Evolutionary conservation across 2,329 filamentous ascomycete genomes (phyloP), one percentile per base, ranked within the genome.

Genomic region (Colletotrichum musae): DNA sequence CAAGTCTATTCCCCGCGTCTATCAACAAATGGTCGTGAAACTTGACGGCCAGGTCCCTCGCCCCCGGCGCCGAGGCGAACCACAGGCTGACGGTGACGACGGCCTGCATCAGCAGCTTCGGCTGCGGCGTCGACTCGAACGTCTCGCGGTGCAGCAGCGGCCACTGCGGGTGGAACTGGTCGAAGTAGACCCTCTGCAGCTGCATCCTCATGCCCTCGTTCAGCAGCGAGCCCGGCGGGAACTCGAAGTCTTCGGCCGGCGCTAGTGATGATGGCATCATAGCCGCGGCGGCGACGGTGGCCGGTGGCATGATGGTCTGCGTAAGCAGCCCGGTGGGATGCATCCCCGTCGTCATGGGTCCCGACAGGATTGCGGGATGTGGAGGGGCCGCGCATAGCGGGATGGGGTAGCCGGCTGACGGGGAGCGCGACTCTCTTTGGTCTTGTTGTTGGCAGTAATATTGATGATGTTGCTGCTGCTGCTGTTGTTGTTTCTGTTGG

Each of bases 161-260:
- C 65, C 65, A 68, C 28, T 58, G 60, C 3, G 60, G 65, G 9
- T 68, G 65, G n/a, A 64, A 64, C 2, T 50, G 53, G n/a, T 52
- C 32, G 21, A 68, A 68, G 47, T 68, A 68, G n/a, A 54, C 28
- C 1, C 48, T 64, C 21, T 64, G 53, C 41, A 58, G 16, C 28
- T 68, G 60, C 39, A 58, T 15, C 41, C 18, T 64, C 53, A 59
- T 50, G 3, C 16, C 21, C 26, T 68, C 60, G 16, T 54, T 43
- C 10, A 68, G 36, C 24, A 41, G 26, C 24, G 18, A 24, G 3
- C 36, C 36, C 13, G 58, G 18, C 7, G 45, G 51, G 12, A 65
- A 65, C 26, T 59, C 48, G 48, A 64, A 52, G 5, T 39, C 57
- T n/a, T 63, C 58, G 36, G 9, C 32, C 32, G 32, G 7, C 32